phyloP scores from a whole-genome alignment of 2,329 filamentous ascomycete genomes.

The Nothophaeocryptopus gaeumannii region DNA sequence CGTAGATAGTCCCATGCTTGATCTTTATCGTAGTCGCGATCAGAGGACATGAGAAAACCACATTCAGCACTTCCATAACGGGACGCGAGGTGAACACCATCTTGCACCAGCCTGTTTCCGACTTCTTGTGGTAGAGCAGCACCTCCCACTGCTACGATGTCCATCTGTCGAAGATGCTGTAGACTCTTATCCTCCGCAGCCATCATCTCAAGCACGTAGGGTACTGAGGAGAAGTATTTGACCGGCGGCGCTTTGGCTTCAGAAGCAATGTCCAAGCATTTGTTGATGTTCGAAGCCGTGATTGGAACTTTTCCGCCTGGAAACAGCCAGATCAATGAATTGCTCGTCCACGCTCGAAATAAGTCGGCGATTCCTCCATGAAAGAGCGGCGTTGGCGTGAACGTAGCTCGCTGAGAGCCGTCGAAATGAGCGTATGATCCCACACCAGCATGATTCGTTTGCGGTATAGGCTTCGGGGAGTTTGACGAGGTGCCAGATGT shows the following conservation, averaged over 20 bases:
- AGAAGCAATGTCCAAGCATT: slow-evolving; percentile 44
- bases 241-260: slow-evolving; percentile 36
- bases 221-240: slow-evolving; percentile 62
- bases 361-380: slow-evolving; percentile 64
- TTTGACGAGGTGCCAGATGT: slow-evolving; percentile 65
- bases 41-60: slow-evolving; percentile 63
- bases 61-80: slow-evolving; percentile 66
- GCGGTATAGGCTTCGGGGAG: slow-evolving; percentile 60
- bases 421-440: slow-evolving; percentile 53
- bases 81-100: slow-evolving; percentile 57
- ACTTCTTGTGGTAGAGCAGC: slow-evolving; percentile 55
- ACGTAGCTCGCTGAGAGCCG: slow-evolving; percentile 47
- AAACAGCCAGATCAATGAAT: slow-evolving; percentile 61
- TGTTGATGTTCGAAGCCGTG: slow-evolving; percentile 53
- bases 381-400: slow-evolving; percentile 65
- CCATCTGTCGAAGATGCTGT: slow-evolving; percentile 49
- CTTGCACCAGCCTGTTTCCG: slow-evolving; percentile 53
- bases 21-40: slow-evolving; percentile 54
- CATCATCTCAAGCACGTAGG: slow-evolving; percentile 57
- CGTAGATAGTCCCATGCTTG: slow-evolving; percentile 62
- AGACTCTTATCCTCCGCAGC: slow-evolving; percentile 45
- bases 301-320: slow-evolving; percentile 56
- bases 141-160: slow-evolving; percentile 63
- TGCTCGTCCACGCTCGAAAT: slow-evolving; percentile 61
- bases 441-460: slow-evolving; percentile 56